Percentiles rank a stretch among this genome's conserved stretches.
Conservation (phyloP, 768 basidiomycete species). For the Tremella yokohamensis region DNA sequence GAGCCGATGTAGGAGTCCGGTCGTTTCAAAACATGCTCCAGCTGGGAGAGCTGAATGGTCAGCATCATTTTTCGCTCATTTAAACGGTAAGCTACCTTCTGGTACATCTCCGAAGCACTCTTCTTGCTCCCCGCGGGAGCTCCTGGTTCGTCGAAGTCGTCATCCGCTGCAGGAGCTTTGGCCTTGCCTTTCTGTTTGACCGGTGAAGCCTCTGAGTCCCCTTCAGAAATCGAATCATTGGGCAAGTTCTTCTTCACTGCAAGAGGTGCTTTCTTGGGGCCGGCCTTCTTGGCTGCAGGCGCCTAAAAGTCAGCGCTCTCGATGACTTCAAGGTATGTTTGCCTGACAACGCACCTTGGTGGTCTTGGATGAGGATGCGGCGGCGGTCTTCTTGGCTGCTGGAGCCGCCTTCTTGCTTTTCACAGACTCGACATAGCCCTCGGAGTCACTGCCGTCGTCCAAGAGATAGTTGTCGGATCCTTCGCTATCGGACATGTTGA, state of each 20-base stretch:
- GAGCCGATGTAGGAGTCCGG: constrained; percentile 79
- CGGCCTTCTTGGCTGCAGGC: constrained; percentile 27
- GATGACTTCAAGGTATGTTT: background rate
- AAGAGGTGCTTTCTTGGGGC: constrained; percentile 32
- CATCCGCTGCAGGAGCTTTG: constrained; percentile 41
- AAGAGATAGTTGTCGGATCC: constrained; percentile 17
- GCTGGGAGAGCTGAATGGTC: constrained; percentile 72
- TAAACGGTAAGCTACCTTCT: constrained; percentile 61
- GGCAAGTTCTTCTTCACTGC: constrained; percentile 43
- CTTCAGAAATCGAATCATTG: constrained; percentile 44
- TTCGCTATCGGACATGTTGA: constrained; percentile 42
- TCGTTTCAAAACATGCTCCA: constrained; percentile 68
- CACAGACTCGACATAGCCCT: constrained; percentile 27
- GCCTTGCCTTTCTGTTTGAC: constrained; percentile 60
- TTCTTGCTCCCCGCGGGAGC: constrained; percentile 54
- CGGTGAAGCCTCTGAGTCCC: constrained; percentile 48
- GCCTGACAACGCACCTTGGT: constrained; percentile 16
- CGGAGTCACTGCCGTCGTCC: constrained; percentile 41
- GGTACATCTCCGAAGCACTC: constrained; percentile 84
- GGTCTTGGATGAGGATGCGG: constrained; percentile 18
- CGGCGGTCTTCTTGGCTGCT: constrained; percentile 22
- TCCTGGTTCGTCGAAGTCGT: constrained; percentile 34
- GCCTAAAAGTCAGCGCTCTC: constrained; percentile 17
- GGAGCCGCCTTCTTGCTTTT: constrained; percentile 25
- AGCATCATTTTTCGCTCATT: constrained; percentile 8